phyloP scores from a whole-genome alignment of 2,329 filamentous ascomycete species.

The Lasiodiplodia citricola region DNA sequence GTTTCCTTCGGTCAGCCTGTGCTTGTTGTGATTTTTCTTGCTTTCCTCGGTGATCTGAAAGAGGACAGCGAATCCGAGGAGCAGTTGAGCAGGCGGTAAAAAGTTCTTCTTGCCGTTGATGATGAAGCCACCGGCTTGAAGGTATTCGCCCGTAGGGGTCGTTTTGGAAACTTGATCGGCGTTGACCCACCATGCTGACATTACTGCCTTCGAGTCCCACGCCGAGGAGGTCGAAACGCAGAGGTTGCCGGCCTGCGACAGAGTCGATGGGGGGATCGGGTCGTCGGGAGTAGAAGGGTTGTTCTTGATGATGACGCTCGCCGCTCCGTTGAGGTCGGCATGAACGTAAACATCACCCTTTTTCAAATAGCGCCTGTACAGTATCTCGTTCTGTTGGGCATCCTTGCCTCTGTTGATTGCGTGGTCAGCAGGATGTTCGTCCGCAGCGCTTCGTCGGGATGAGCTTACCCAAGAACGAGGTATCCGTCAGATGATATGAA shows the following conservation, averaged over 20 bases:
- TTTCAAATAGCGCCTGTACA: constrained; percentile 85
- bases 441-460: background rate
- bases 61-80: constrained; percentile 85
- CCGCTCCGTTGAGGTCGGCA: constrained; percentile 83
- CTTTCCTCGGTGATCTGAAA: constrained; percentile 91
- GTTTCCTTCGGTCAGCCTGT: constrained; percentile 60
- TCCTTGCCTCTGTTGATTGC: constrained; percentile 67
- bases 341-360: constrained; percentile 93
- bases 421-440: background rate
- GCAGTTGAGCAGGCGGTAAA: constrained; percentile 81
- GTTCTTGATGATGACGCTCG: constrained; percentile 90
- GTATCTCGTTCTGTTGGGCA: constrained; percentile 83
- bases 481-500: constrained; percentile 97
- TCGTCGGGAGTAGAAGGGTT: constrained; percentile 76
- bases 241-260: constrained; percentile 87
- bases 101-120: constrained; percentile 89
- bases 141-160: constrained; percentile 76
- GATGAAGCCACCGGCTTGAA: constrained; percentile 79
- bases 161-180: constrained; percentile 90
- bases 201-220: constrained; percentile 95
- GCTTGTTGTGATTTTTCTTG: constrained; percentile 78
- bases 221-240: constrained; percentile 85
- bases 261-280: constrained; percentile 87
- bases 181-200: constrained; percentile 95
- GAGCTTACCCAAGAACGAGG: constrained; percentile 70